Percentiles rank a stretch among this genome's conserved stretches.
These are phyloP conservation scores for Pseudogymnoascus sp. DNA, from an alignment of 2,329 filamentous ascomycete species.

Conservation along the genomic window DNA sequence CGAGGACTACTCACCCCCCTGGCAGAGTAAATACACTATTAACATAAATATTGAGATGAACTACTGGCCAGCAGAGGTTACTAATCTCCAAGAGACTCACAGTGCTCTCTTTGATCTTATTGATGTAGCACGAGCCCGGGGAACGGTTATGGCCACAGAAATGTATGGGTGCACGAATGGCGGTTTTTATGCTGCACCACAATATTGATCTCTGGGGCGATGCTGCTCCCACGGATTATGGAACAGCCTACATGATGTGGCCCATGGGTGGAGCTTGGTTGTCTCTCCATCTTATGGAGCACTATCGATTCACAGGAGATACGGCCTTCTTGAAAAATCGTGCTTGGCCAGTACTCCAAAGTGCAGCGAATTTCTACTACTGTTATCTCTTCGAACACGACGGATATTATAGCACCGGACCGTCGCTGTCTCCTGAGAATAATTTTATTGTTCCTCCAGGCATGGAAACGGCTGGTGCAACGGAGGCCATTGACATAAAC, in stretches of 20 bases:
- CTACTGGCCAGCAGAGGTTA: slow-evolving; percentile 27
- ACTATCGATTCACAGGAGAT: slow-evolving; percentile 18
- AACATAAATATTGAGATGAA: slow-evolving; percentile 35
- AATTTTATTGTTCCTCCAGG: slow-evolving; percentile 18
- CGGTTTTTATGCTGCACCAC: slow-evolving; percentile 20
- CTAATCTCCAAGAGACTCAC: slow-evolving; percentile 11
- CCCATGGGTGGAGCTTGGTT: slow-evolving; percentile 20
- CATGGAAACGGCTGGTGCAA: background rate
- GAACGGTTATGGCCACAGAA: too few relatives aligned
- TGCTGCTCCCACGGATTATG: slow-evolving; percentile 28
- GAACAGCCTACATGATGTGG: slow-evolving; percentile 19
- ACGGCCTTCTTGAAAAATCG: slow-evolving; percentile 16
- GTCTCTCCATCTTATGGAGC: slow-evolving; percentile 19
- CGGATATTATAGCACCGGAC: slow-evolving; percentile 27
- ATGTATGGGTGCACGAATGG: background rate
- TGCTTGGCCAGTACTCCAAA: slow-evolving; percentile 27
- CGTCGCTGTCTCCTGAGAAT: slow-evolving; percentile 29
- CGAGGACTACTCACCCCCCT: slow-evolving; percentile 26
- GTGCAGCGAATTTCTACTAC: slow-evolving; percentile 31
- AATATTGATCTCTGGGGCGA: slow-evolving; percentile 23
- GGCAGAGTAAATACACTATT: slow-evolving; percentile 31
- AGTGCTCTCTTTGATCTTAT: background rate
- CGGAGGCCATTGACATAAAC: slow-evolving; percentile 21
- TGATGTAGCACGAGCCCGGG: too few relatives aligned
- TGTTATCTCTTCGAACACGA: slow-evolving; percentile 31